Base-by-base conservation (phyloP, 805 yeast species). In the Maudiozyma bulderi region DNA sequence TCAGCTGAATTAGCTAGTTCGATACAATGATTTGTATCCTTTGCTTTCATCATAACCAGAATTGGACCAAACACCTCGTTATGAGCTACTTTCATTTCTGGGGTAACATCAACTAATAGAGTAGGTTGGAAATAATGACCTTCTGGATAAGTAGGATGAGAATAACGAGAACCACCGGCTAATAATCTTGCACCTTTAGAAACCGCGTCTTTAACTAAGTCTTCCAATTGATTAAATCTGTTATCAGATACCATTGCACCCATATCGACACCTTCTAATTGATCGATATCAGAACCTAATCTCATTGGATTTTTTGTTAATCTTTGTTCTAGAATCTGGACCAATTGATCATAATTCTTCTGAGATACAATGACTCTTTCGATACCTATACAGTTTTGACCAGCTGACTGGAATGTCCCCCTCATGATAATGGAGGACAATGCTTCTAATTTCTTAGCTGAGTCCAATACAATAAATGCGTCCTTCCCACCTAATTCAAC, bases 401-500 rank as follows among this genome's bases (percentile, higher is more conserved):
- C 99, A 0, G 96, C 86, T 47, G 95, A 85, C 69, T 93, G 99
- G 72, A 91, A 93, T 0, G 96, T 84, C 35, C 99, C 99, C 61
- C 99, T 76, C 84, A 93, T 76, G 39, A 93, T 76, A 29, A 89
- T 81, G 13, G 96, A 86, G 0, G 95, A 82, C 40, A 84, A 69
- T 5, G 74, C 68, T 8, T 73, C 66, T 40, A 77, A 55, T 54
- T 82, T 32, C 53, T 78, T 71, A 39, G 78, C 84, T 56, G 87
- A 93, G 59, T 91, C 97, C 54, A 93, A 74, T 3, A 90, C 88
- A 46, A 93, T 75, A 20, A 88, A 79, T 0, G 97, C 84, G 65
- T 93, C 99, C 60, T 93, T 93, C 20, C 99, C 99, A 37, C 99
- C 99, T 37, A 93, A 73, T 66, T 93, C 99, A 8, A 88, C 90